Evolutionary conservation across 1,284 basidiomycete genomes (phyloP).

Genomic region (Boletellus deceptivus): DNA sequence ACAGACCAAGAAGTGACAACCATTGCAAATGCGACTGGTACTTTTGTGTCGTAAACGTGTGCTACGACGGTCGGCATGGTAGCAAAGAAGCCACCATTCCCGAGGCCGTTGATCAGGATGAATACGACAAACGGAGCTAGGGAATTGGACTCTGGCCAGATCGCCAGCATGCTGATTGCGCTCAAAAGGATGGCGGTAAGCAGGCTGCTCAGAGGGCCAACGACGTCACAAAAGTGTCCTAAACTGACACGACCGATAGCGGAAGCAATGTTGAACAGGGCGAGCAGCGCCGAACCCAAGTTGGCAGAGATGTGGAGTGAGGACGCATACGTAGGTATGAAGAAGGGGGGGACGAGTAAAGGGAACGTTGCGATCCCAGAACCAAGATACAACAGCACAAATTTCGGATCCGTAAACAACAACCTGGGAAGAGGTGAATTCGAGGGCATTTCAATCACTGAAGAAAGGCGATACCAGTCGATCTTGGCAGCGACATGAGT

Average conservation of each 20-base stretch:
- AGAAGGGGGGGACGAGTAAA: conserved; percentile 37
- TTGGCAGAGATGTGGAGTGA: conserved; percentile 30
- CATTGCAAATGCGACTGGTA: conserved; percentile 33
- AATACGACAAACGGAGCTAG: conserved; percentile 33
- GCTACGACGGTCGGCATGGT: conserved; percentile 35
- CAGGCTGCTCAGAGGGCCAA: conserved; percentile 33
- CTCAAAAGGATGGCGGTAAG: conserved; percentile 26
- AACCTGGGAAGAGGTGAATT: conserved; percentile 20
- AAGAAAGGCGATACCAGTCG: conserved; percentile 17
- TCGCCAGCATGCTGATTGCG: conserved; percentile 31
- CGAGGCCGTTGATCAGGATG: conserved; percentile 29
- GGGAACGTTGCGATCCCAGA: conserved; percentile 36
- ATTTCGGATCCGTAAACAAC: conserved; percentile 35
- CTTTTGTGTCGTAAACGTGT: conserved; percentile 27
- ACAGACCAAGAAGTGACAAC: conserved; percentile 33
- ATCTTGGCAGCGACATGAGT: conserved; percentile 12
- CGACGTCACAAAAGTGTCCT: conserved; percentile 30
- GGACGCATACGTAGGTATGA: conserved; percentile 35
- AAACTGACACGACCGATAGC: conserved; percentile 32
- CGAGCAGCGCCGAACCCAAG: conserved; percentile 29
- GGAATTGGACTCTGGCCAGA: conserved; percentile 34
- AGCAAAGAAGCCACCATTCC: conserved; percentile 36
- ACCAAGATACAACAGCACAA: conserved; percentile 33
- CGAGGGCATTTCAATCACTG: neutral
- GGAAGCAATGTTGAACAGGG: conserved; percentile 35